Evolutionary conservation across 2,329 filamentous ascomycete species (phyloP).

Genomic region (Bipolaris oryzae): DNA sequence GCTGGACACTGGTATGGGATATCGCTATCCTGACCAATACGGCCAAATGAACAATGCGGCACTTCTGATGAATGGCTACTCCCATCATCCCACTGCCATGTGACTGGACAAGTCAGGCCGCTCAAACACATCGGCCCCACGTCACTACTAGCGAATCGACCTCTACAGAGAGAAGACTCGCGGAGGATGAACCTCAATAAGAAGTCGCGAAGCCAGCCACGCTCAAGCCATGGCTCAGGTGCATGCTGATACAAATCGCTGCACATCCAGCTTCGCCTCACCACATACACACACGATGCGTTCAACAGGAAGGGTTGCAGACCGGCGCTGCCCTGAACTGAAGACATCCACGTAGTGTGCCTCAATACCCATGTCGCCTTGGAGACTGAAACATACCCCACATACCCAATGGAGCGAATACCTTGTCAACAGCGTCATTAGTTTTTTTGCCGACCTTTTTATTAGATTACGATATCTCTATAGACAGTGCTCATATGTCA

Average conservation of each 20-base stretch:
- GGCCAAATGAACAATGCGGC: slow-evolving; percentile 53
- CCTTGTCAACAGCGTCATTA: slow-evolving; percentile 1
- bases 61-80: slow-evolving; percentile 55
- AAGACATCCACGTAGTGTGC: background rate
- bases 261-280: background rate
- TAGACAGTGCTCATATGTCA: slow-evolving; percentile 1
- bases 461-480: slow-evolving; percentile 2
- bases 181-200: background rate
- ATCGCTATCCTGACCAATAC: slow-evolving; percentile 43
- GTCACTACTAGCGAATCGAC: background rate
- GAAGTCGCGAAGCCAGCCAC: background rate
- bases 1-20: slow-evolving; percentile 52
- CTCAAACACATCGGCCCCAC: background rate
- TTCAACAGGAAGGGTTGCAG: background rate
- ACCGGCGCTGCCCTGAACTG: background rate
- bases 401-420: background rate
- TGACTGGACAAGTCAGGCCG: slow-evolving; percentile 8
- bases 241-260: background rate
- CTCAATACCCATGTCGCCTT: background rate
- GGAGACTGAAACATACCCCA: background rate
- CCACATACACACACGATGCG: background rate
- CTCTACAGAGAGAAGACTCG: background rate
- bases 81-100: slow-evolving; percentile 26
- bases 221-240: background rate
- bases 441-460: background rate